Evolutionary conservation across 192 early-diverging fungal species (phyloP).

Genomic region (Mortierella antarctica): DNA sequence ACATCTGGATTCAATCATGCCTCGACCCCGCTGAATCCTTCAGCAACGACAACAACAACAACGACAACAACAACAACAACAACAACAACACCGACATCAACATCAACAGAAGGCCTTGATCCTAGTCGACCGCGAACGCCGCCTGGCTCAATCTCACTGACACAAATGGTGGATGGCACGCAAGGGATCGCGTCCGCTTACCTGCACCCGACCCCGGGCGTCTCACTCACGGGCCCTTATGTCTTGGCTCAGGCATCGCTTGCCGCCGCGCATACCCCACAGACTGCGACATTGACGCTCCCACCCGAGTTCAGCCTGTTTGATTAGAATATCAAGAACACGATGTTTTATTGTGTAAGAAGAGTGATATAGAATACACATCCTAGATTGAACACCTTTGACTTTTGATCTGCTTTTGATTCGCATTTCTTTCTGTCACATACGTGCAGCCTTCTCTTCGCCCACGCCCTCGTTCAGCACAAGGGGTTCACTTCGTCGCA

Average conservation of each 20-base stretch:
- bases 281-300: background rate
- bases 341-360: too few species aligned
- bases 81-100: background rate
- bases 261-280: background rate
- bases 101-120: background rate
- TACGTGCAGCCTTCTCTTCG: constrained; percentile 46
- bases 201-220: background rate
- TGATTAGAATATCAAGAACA: constrained; percentile 11
- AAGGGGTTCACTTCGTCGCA: constrained; percentile 35
- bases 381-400: too few species aligned
- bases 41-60: background rate
- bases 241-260: background rate
- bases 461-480: constrained; percentile 42
- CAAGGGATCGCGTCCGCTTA: constrained; percentile 3
- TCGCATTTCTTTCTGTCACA: background rate
- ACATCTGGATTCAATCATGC: background rate
- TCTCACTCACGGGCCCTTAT: background rate
- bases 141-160: constrained; percentile 42
- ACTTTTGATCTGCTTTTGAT: too few species aligned
- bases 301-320: constrained; percentile 47
- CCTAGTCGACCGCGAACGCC: constrained; percentile 20
- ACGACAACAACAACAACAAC: background rate
- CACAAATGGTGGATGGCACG: constrained; percentile 13
- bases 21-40: background rate
- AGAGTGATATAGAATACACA: too few species aligned